Evolutionary conservation across 2,329 filamentous ascomycete species (phyloP), one percentile per base, ranked within the genome.

Genomic region (Endothia cerciana): DNA sequence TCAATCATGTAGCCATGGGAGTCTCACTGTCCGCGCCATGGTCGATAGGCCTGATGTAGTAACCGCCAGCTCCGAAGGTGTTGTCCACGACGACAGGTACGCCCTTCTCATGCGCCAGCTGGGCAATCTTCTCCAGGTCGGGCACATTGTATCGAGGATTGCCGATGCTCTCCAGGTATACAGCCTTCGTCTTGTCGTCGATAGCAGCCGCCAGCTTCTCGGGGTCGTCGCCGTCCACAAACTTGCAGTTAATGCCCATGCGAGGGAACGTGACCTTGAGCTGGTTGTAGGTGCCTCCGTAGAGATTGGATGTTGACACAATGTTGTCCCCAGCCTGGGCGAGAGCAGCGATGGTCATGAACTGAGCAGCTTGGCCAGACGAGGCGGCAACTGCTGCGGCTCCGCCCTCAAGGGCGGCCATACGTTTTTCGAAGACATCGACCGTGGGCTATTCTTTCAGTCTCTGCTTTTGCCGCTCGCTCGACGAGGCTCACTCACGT

Each of bases 241-340:
- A 97, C 81, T 94, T 97, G 74, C 93, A 95, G 51, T 83, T 83
- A 75, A 98, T 93, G 68, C 94, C 94, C 56, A 97, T 80, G n/a
- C 94, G 88, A 7, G 93, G 91, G 64, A 97, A 83, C 71, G 93
- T 86, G 56, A 97, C 93, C 81, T 97, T 97, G 81, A 97, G 88
- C 82, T 97, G 94, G 81, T 98, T 97, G 83, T 97, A 97, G 19
- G 94, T 97, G 76, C 94, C 94, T 70, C 94, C 94, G 79, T 97
- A 97, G 65, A 97, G 83, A 80, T 96, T 97, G 60, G 90, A 89
- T 7, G 94, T 97, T 15, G 92, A 90, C 61, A 97, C 87, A 72
- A 97, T 97, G 82, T 97, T 97, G 83, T 97, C 94, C 58, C 94
- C 94, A 0, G 89, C 86, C 68, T 92, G 88, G 4, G 93, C 93